phyloP scores from a whole-genome alignment of 176 grass and related monocot species.

The Musa troglodytarum region DNA sequence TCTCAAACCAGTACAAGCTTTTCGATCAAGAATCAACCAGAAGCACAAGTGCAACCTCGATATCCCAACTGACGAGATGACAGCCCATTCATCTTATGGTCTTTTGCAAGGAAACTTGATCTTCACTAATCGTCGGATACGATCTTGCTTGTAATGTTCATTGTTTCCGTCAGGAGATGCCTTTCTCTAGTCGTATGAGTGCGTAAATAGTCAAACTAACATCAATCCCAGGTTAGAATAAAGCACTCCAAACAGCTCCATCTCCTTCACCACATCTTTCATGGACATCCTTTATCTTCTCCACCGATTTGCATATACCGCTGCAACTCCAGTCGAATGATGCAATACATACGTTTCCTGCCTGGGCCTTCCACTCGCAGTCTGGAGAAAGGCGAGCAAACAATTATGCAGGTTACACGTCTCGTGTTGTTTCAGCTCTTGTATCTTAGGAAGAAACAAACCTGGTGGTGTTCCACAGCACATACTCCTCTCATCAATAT shows the following conservation, averaged over 20 bases:
- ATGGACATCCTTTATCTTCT: slow-evolving; percentile 19
- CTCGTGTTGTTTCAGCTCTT: background rate
- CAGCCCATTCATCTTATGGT: background rate
- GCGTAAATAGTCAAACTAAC: background rate
- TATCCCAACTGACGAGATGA: background rate
- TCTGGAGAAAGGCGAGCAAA: background rate
- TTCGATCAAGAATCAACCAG: background rate
- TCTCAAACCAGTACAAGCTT: background rate
- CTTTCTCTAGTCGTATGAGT: background rate
- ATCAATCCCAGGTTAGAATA: background rate
- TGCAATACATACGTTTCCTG: slow-evolving; percentile 15
- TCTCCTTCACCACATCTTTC: slow-evolving; percentile 18
- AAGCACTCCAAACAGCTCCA: slow-evolving; percentile 11
- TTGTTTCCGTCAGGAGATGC: background rate
- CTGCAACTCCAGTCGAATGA: slow-evolving; percentile 17
- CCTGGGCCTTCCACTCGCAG: slow-evolving; percentile 17
- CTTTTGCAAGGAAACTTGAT: background rate
- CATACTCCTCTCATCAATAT: slow-evolving; percentile 87
- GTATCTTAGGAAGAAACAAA: slow-evolving; percentile 5
- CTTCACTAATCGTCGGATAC: background rate
- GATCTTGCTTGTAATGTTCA: too few species aligned
- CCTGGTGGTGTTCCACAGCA: slow-evolving; percentile 92
- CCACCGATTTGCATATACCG: slow-evolving; percentile 14
- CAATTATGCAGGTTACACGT: background rate
- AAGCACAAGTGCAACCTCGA: background rate